Percentiles rank a stretch among this genome's conserved stretches.
Conservation (phyloP, 139 green algal genomes). For the Penium margaritaceum region DNA sequence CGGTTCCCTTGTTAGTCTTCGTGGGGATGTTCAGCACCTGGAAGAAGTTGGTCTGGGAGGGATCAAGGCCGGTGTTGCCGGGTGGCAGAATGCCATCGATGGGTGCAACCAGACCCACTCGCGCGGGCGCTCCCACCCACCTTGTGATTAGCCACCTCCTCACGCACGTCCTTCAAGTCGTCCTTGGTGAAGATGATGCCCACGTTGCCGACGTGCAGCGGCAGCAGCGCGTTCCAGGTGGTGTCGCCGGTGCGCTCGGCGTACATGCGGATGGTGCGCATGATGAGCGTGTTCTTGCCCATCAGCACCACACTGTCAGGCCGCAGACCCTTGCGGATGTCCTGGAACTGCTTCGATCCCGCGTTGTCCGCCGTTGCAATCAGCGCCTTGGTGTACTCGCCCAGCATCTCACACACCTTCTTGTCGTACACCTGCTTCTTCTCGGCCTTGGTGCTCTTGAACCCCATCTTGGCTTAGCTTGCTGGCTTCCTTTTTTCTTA, state of each 20-base stretch:
- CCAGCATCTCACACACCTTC: constrained; percentile 47
- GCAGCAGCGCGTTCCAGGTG: constrained; percentile 73
- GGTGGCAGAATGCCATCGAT: constrained; percentile 78
- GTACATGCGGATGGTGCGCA: constrained; percentile 87
- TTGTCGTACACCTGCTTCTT: constrained; percentile 54
- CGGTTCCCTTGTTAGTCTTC: constrained; percentile 98
- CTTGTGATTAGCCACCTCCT: constrained; percentile 80
- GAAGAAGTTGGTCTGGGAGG: constrained; percentile 99
- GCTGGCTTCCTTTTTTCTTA: too few relatives aligned
- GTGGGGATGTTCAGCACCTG: constrained; percentile 97
- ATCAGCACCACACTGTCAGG: constrained; percentile 83
- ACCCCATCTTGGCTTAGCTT: too few relatives aligned
- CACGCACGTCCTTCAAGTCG: constrained; percentile 58
- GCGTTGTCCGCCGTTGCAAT: constrained; percentile 88
- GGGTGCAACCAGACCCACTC: constrained; percentile 80
- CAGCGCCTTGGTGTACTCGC: constrained; percentile 45
- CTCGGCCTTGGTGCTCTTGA: constrained; percentile 38
- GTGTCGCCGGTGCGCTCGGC: constrained; percentile 78
- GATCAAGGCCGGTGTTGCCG: constrained; percentile 92
- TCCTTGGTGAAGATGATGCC: constrained; percentile 92
- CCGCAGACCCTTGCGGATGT: constrained; percentile 90
- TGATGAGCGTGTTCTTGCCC: constrained; percentile 99
- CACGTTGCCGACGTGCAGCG: constrained; percentile 91
- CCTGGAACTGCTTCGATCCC: constrained; percentile 94
- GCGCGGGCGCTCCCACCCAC: constrained; percentile 81